Percentiles rank a stretch among this genome's conserved stretches.
Evolutionary conservation across 352 stramenopile genomes (phyloP).

Genomic region (Lagenidium giganteum): DNA sequence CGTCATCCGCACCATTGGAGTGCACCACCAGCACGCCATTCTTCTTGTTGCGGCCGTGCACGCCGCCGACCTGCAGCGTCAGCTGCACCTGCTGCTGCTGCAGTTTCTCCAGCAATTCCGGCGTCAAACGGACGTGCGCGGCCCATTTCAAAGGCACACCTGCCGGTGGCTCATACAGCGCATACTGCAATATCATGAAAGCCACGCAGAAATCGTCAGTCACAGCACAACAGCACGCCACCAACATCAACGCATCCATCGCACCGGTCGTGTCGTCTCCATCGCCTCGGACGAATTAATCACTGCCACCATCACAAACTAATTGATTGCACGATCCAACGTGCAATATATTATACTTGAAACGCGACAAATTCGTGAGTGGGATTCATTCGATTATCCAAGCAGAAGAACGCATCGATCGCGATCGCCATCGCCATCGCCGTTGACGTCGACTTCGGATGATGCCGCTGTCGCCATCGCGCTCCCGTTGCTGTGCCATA

Average conservation of each 20-base stretch:
- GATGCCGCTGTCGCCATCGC: neutral
- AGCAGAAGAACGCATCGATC: no score
- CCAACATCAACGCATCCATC: no score
- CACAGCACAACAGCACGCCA: no score
- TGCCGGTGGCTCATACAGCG: conserved; percentile 48
- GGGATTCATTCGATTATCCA: no score
- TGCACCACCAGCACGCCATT: conserved; percentile 51
- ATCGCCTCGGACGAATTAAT: conserved; percentile 67
- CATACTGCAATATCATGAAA: conserved; percentile 36
- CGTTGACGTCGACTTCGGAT: no score
- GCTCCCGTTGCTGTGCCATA: no score
- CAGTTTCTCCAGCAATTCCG: conserved; percentile 64
- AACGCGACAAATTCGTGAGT: conserved; percentile 47
- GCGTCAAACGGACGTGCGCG: conserved; percentile 68
- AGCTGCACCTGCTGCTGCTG: conserved; percentile 27
- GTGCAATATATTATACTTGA: no score
- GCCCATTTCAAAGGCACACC: conserved; percentile 37
- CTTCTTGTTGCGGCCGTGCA: conserved; percentile 25
- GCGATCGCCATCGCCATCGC: no score
- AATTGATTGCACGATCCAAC: no score
- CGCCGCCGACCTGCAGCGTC: conserved; percentile 23
- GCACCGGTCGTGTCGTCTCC: conserved; percentile 22
- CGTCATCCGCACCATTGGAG: conserved; percentile 10
- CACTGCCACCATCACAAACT: no score
- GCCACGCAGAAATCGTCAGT: neutral